Percentiles rank a stretch among this genome's conserved stretches.
phyloP scores from a whole-genome alignment of 2,329 filamentous ascomycete species.

The Cladophialophora carrionii region DNA sequence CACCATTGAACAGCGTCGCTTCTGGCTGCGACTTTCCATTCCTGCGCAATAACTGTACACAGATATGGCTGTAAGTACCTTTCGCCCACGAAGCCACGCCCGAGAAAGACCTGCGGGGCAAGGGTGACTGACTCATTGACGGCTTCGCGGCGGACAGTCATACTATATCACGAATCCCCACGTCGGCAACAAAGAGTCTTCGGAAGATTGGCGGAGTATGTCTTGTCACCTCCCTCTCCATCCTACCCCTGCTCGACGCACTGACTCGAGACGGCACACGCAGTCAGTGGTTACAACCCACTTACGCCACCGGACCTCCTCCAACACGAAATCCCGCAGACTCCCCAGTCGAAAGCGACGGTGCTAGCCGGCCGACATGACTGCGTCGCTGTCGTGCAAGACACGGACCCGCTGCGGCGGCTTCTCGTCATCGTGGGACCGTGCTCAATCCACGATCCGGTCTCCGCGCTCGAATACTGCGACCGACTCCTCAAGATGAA shows the following conservation, averaged over 20 bases:
- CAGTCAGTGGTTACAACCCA: slow-evolving; percentile 92
- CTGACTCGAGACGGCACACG: background rate
- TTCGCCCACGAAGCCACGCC: background rate
- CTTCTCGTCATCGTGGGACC: slow-evolving; percentile 93
- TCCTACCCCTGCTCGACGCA: background rate
- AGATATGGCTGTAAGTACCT: slow-evolving; percentile 27
- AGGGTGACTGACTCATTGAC: slow-evolving; percentile 22
- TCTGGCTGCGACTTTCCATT: background rate
- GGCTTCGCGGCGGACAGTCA: slow-evolving; percentile 43
- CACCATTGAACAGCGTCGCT: background rate
- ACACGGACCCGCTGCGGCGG: slow-evolving; percentile 66
- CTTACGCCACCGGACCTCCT: slow-evolving; percentile 87
- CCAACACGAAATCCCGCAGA: slow-evolving; percentile 75
- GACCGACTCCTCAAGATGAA: slow-evolving; percentile 74
- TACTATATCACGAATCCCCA: slow-evolving; percentile 80
- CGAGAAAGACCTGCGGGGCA: background rate
- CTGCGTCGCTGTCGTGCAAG: slow-evolving; percentile 74
- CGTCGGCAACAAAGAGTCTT: slow-evolving; percentile 72
- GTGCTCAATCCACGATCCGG: slow-evolving; percentile 96
- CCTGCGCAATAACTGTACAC: background rate
- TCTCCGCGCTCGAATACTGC: slow-evolving; percentile 85
- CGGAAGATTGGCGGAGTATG: slow-evolving; percentile 83
- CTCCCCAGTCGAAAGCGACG: slow-evolving; percentile 46
- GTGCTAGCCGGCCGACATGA: slow-evolving; percentile 55
- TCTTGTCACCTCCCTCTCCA: slow-evolving; percentile 21